These are phyloP conservation scores for Ceratocystis ficicola DNA, from an alignment of 2,329 filamentous ascomycete species.

Conservation along the genomic window DNA sequence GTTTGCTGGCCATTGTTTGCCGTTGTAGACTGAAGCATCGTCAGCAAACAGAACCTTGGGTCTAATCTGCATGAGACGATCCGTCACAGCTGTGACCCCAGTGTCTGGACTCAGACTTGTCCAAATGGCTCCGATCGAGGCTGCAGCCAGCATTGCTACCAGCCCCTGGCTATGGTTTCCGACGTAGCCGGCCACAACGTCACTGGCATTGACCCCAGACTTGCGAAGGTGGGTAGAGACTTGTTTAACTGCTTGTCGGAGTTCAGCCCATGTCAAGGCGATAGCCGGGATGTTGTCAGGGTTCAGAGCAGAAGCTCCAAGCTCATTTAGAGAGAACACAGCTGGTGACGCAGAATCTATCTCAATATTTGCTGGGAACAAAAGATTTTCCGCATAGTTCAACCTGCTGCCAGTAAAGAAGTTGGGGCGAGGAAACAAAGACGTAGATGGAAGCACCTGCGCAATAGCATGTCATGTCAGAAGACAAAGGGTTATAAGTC, in stretches of 20 bases:
- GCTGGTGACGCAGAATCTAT: slow-evolving; percentile 64
- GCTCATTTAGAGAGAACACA: slow-evolving; percentile 57
- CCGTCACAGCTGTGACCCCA: slow-evolving; percentile 79
- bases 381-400: slow-evolving; percentile 91
- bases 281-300: background rate
- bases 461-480: background rate
- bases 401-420: slow-evolving; percentile 72
- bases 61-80: slow-evolving; percentile 73
- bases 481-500: background rate
- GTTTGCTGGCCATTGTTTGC: slow-evolving; percentile 70
- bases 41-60: slow-evolving; percentile 76
- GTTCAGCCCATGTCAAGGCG: slow-evolving; percentile 51
- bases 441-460: slow-evolving; percentile 55
- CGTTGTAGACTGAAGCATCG: slow-evolving; percentile 82
- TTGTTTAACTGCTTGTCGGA: slow-evolving; percentile 63
- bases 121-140: slow-evolving; percentile 79
- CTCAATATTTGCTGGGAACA: slow-evolving; percentile 54
- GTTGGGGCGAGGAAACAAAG: slow-evolving; percentile 74
- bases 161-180: slow-evolving; percentile 83
- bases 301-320: slow-evolving; percentile 41
- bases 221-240: slow-evolving; percentile 60
- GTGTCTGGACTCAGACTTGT: slow-evolving; percentile 87
- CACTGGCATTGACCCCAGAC: slow-evolving; percentile 45
- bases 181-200: slow-evolving; percentile 61
- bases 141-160: slow-evolving; percentile 74